Base-by-base conservation (phyloP, 129 eudicot species). In the Helianthus tuberosus region DNA sequence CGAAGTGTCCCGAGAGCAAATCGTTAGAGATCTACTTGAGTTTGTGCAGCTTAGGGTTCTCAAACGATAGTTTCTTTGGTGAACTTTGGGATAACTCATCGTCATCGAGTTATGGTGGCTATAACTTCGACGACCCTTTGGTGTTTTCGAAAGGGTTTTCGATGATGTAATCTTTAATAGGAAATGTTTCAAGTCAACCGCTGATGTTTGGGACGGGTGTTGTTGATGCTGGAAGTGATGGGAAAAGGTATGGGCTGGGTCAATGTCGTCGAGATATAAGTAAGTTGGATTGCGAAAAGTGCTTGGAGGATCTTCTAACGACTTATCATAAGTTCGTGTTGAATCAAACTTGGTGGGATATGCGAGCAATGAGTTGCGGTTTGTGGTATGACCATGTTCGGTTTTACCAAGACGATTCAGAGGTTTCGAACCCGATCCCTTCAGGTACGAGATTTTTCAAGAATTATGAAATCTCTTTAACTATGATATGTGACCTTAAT, bases 171-270 rank as follows among this genome's bases (percentile, higher is more conserved):
- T 6, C 12, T 2, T 73, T 81, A 47, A 69, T 20, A 29, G 49
- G 11, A 14, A 69, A 62, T 32, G 62, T 68, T 76, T 77, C 81
- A 14, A 46, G 47, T 69, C 77, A 36, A 72, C 69, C 85, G 0
- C 12, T 36, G 44, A 81, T 63, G 85, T 70, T 75, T 81, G 68
- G 32, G 63, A 63, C 54, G 3, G n/a, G 68, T 66, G 74, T 75
- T 62, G 0, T 70, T 14, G 74, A 65, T 20, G 81, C 13, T 35
- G 85, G 77, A 11, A 20, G 44, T 12, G 11, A 58, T 52, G 55
- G 73, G 16, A 25, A 52, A 69, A 75, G 85, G 69, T 81, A 61
- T 29, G 80, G 81, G 12, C 6, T 81, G 74, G 81, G 74, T 44
- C 81, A 81, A 64, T 81, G 85, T 69, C n/a, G n/a, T n/a, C n/a